Base-by-base conservation (phyloP, 164 flowering plant genomes). In the Nelumbo lutea region DNA sequence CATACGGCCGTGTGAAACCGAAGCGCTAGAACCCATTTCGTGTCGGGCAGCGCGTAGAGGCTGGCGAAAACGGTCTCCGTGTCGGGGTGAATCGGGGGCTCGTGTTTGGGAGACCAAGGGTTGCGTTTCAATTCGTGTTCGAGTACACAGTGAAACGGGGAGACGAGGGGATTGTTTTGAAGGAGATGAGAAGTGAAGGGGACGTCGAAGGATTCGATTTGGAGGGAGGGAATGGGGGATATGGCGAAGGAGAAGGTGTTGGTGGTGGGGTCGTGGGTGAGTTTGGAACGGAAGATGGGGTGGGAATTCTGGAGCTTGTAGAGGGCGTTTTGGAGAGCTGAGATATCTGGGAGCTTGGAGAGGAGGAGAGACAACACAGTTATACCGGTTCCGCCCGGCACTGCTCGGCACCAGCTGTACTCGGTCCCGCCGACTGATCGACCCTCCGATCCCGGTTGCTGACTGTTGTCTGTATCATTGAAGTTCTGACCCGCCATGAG, bases 311-410 rank as follows among this genome's bases (percentile, higher is more conserved):
- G 95, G 83, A 94, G 83, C 1, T 69, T 70, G 76, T 62, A 77
- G 76, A 94, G 87, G 80, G 90, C 77, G 10, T 14, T 72, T 73
- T 82, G 86, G 80, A 91, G 83, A 63, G 63, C 14, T 3, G 76
- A 8, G 53, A 69, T 10, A 42, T 86, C 69, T 0, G 85, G 86
- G 2, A 77, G 76, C 64, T 74, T 75, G 1, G 88, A 79, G 79
- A 88, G 70, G 79, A 87, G 90, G 64, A 91, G 72, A 68, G 86
- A 77, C 3, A 89, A 71, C 61, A 87, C 95, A 6, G 96, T 82
- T n/a, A 83, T 83, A 78, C 98, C 96, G 10, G 97, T 94, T 79
- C 98, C 98, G 56, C 80, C 77, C 27, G 83, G 81, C 1, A 87
- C 89, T 44, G 95, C 90, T 63, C 73, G 71, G 82, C 87, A 86